Conservation (phyloP, 116 monocot genomes). For the Papilionanthe hybrid region DNA sequence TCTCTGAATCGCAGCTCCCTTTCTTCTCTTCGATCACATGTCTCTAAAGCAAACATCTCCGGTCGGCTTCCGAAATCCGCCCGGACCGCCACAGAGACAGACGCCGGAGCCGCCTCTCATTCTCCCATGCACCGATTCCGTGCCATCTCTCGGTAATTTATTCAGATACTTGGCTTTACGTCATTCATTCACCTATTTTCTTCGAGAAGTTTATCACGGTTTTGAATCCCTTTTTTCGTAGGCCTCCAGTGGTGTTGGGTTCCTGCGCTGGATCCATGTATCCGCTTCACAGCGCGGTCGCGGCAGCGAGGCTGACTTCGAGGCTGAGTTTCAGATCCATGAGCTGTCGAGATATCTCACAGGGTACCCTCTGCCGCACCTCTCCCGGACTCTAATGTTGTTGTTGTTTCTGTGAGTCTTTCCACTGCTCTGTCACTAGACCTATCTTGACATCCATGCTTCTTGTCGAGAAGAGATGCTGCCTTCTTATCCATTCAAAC, state of each 20-base stretch:
- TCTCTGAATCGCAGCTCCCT: constrained; percentile 22
- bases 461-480: background rate
- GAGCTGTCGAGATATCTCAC: constrained; percentile 39
- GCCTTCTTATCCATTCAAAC: background rate
- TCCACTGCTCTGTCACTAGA: constrained; percentile 4
- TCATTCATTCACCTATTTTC: background rate
- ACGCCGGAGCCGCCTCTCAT: constrained; percentile 6
- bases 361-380: constrained; percentile 64
- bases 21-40: constrained; percentile 14
- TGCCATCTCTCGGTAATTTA: constrained; percentile 19
- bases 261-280: constrained; percentile 28
- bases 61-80: background rate
- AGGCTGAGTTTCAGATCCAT: constrained; percentile 37
- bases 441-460: background rate
- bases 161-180: background rate
- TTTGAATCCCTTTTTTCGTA: constrained; percentile 1
- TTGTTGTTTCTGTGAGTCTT: constrained; percentile 22
- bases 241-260: constrained; percentile 41
- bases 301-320: constrained; percentile 51
- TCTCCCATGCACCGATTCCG: constrained; percentile 15
- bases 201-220: background rate
- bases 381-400: constrained; percentile 51
- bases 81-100: background rate
- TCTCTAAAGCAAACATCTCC: constrained; percentile 12
- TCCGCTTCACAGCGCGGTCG: constrained; percentile 56